phyloP scores from a whole-genome alignment of 192 early-diverging fungal species.

The Backusella psychrophila region DNA sequence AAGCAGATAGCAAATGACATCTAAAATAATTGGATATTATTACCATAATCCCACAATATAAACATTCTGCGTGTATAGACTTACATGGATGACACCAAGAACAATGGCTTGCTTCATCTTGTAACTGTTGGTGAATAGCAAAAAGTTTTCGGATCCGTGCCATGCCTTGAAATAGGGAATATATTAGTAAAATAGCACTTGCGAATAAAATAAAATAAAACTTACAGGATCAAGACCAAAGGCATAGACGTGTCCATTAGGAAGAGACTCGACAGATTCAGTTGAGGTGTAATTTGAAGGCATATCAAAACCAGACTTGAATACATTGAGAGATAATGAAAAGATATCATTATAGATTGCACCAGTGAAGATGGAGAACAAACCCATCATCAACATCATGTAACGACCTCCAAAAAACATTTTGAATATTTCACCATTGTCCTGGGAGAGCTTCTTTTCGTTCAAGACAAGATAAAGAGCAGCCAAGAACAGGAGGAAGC shows the following conservation, averaged over 20 bases:
- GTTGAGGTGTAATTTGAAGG: conserved; percentile 57
- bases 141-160: conserved; percentile 90
- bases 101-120: conserved; percentile 99
- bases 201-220: background rate
- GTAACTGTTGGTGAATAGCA: conserved; percentile 98
- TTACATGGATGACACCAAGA: conserved; percentile 84
- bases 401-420: conserved; percentile 97
- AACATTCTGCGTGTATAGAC: background rate
- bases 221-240: conserved; percentile 83
- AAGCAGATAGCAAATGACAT: conserved; percentile 95
- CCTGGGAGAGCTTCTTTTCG: conserved; percentile 75
- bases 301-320: conserved; percentile 80
- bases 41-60: too few relatives aligned
- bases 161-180: conserved; percentile 45
- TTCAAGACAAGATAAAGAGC: conserved; percentile 74
- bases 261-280: conserved; percentile 57
- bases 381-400: conserved; percentile 96
- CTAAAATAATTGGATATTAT: background rate
- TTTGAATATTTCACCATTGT: conserved; percentile 76
- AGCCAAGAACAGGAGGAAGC: conserved; percentile 76
- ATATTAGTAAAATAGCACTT: too few relatives aligned
- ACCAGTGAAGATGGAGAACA: conserved; percentile 97
- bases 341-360: conserved; percentile 99
- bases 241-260: conserved; percentile 65
- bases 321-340: conserved; percentile 73